Base-by-base conservation (phyloP, 106 monocot genomes). In the Hemerocallis citrina region DNA sequence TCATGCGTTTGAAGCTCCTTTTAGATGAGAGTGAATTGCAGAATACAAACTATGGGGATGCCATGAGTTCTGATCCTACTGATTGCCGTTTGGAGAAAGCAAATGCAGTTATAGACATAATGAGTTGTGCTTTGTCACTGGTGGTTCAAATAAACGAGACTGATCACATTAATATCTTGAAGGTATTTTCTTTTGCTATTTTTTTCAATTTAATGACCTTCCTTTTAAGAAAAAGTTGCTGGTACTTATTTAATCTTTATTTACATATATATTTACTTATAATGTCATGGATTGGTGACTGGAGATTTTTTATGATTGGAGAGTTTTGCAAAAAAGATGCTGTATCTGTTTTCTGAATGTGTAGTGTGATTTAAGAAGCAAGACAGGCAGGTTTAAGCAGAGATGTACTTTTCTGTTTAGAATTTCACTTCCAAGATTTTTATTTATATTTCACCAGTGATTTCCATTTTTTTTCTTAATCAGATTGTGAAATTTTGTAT, bases 91-190 rank as follows among this genome's bases (percentile, higher is more conserved):
- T 88, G 69, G 73, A 88, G 30, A 92, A 82, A 71, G 98, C 98
- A 59, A 73, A 75, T 82, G 80, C 88, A 29, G 55, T 98, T 59
- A 68, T 98, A 59, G 92, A 88, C 69, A 72, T 98, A 61, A 88
- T 98, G 92, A 92, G 79, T 33, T 64, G 75, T 41, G 75, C 81
- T 27, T 79, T 98, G 52, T 68, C 70, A 27, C 66, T 98, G 28
- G 75, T 98, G 45, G 76, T 81, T 70, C 90, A 90, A 50, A 77
- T 76, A 64, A 88, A 92, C 64, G 98, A 98, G 69, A 85, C 85
- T 57, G 88, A 98, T 59, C 82, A 79, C 44, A 88, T 85, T 67
- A 98, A 88, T 68, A 98, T 98, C 43, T 73, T 98, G 47, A 98
- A 98, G 98, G 98, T 94, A 83, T 61, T 2, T 59, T 54, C 32